A percentile compares a stretch with the other conserved stretches of the same genome.
Evolutionary conservation across 192 early-diverging fungal genomes (phyloP).

Genomic region (Podila epigama): DNA sequence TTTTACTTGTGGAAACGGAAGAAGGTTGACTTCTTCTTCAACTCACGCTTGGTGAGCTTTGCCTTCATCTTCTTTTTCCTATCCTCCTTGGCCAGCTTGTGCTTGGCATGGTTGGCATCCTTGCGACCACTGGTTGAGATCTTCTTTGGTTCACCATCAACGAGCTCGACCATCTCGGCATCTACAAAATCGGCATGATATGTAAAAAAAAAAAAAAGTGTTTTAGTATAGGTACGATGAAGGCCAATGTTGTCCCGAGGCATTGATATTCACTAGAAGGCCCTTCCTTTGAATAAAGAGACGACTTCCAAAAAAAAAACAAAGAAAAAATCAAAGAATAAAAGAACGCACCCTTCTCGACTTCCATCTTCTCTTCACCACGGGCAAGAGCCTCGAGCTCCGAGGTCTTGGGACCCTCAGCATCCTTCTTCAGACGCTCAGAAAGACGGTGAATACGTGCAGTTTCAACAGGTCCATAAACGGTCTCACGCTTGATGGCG

Average conservation of each 20-base stretch:
- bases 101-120: constrained; percentile 45
- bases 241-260: too few relatives aligned
- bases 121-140: constrained; percentile 61
- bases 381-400: constrained; percentile 45
- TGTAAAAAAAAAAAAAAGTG: neutral
- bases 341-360: constrained; percentile 35
- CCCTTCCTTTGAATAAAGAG: too few relatives aligned
- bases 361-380: constrained; percentile 46
- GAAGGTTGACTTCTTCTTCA: constrained; percentile 50
- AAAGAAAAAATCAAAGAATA: neutral
- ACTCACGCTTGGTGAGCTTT: constrained; percentile 44
- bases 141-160: constrained; percentile 50
- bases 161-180: constrained; percentile 26
- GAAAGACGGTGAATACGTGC: constrained; percentile 55
- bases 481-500: constrained; percentile 63
- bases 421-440: constrained; percentile 49
- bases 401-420: constrained; percentile 44
- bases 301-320: too few relatives aligned
- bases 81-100: constrained; percentile 51
- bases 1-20: constrained; percentile 53
- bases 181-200: neutral
- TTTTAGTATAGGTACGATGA: too few relatives aligned
- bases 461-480: constrained; percentile 64
- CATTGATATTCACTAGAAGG: too few relatives aligned
- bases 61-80: constrained; percentile 47